Evolutionary conservation across 331 rosid genomes (phyloP).

Genomic region (Acacia concinna): DNA sequence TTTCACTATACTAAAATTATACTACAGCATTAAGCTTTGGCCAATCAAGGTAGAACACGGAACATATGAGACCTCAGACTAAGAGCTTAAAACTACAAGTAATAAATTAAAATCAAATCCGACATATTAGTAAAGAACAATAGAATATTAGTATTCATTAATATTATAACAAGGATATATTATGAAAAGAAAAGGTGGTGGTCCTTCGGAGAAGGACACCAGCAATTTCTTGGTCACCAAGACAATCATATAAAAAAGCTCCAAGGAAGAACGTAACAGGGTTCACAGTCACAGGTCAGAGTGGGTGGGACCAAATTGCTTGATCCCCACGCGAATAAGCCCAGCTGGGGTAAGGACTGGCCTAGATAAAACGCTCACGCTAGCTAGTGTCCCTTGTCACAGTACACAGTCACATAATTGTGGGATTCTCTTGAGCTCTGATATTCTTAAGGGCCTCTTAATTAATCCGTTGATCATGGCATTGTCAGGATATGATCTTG

Average conservation of each 20-base stretch:
- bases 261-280: not conserved
- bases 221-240: constrained; percentile 36
- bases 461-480: not conserved
- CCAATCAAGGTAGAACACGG: not conserved
- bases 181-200: not conserved
- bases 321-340: constrained; percentile 29
- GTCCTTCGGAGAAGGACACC: not conserved
- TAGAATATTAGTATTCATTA: too few species aligned
- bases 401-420: not conserved
- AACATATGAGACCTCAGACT: not conserved
- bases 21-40: not conserved
- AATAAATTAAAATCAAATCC: too few species aligned
- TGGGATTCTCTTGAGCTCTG: not conserved
- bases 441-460: not conserved
- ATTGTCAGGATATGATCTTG: constrained; percentile 28
- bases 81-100: too few species aligned
- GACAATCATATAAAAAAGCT: not conserved
- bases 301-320: not conserved
- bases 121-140: too few species aligned
- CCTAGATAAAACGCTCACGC: constrained; percentile 19
- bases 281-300: not conserved
- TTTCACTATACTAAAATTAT: not conserved
- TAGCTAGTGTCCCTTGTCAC: not conserved
- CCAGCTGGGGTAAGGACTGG: not conserved
- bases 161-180: too few species aligned